These are phyloP conservation scores for Collybia mongolica DNA, from an alignment of 768 basidiomycete genomes.

Conservation along the genomic window DNA sequence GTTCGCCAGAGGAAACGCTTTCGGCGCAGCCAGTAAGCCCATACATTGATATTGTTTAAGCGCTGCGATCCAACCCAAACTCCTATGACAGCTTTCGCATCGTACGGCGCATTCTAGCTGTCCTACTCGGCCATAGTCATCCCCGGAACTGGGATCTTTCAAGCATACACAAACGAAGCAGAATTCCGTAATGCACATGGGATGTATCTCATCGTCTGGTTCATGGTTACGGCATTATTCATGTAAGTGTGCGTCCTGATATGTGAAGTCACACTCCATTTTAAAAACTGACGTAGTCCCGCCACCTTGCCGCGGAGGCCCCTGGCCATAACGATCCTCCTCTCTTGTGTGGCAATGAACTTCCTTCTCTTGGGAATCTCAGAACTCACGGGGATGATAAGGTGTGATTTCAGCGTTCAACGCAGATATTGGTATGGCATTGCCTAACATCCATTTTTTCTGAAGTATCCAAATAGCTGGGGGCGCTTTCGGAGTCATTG, in stretches of 20 bases:
- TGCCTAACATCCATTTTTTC: too few relatives aligned
- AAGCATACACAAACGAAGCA: slow-evolving; percentile 41
- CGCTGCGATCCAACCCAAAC: not conserved
- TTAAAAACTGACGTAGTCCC: slow-evolving; percentile 13
- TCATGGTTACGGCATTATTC: slow-evolving; percentile 62
- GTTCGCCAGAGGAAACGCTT: slow-evolving; percentile 58
- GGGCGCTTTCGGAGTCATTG: slow-evolving; percentile 42
- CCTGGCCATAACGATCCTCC: slow-evolving; percentile 23
- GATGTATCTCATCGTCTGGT: slow-evolving; percentile 68
- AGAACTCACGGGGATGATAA: slow-evolving; percentile 14
- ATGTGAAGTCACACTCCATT: not conserved
- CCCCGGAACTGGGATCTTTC: slow-evolving; percentile 56
- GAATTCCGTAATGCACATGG: slow-evolving; percentile 60
- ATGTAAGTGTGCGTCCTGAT: slow-evolving; percentile 37
- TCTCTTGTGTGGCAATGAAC: slow-evolving; percentile 21
- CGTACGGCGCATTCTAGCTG: slow-evolving; percentile 81
- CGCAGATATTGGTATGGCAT: not conserved
- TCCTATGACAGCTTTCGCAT: slow-evolving; percentile 54
- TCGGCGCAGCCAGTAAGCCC: slow-evolving; percentile 61
- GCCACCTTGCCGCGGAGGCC: slow-evolving; percentile 21
- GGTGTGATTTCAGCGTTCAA: slow-evolving; percentile 9
- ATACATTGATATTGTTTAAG: not conserved
- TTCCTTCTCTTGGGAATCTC: slow-evolving; percentile 25
- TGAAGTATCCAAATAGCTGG: slow-evolving; percentile 39
- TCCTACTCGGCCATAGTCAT: slow-evolving; percentile 70